phyloP scores from a whole-genome alignment of 2,329 filamentous ascomycete genomes.

The Paraphaeosphaeria minitans region DNA sequence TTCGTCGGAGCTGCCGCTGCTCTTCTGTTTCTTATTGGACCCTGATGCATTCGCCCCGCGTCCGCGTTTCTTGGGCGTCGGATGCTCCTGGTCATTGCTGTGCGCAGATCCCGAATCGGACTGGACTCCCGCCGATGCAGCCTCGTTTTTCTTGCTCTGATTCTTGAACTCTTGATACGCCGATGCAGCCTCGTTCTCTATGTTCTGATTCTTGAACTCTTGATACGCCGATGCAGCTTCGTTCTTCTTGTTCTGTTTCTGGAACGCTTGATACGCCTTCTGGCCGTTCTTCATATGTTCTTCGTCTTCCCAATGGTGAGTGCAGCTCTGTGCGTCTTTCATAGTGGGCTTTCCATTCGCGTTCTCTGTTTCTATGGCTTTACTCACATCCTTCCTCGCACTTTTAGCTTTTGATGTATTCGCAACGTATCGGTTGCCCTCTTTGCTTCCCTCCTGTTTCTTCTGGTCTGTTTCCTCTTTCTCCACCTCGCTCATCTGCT shows the following conservation, averaged over 20 bases:
- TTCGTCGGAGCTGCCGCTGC: slow-evolving; percentile 26
- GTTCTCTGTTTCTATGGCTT: slow-evolving; percentile 24
- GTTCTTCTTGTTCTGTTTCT: slow-evolving; percentile 22
- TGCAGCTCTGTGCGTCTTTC: slow-evolving; percentile 35
- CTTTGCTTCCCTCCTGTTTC: slow-evolving; percentile 51
- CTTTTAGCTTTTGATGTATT: slow-evolving; percentile 52
- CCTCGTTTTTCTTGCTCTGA: slow-evolving; percentile 17
- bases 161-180: slow-evolving; percentile 38
- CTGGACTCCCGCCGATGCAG: slow-evolving; percentile 12
- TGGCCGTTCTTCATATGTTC: slow-evolving; percentile 32
- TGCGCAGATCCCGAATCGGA: slow-evolving; percentile 12
- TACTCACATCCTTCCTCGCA: slow-evolving; percentile 46
- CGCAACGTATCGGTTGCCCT: slow-evolving; percentile 52
- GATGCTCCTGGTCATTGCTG: slow-evolving; percentile 13
- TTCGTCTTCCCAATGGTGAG: slow-evolving; percentile 39
- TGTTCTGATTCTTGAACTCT: slow-evolving; percentile 33
- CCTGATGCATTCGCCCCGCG: slow-evolving; percentile 31
- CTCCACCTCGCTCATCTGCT: slow-evolving; percentile 53
- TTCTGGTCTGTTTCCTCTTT: slow-evolving; percentile 54
- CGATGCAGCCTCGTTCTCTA: too few relatives aligned
- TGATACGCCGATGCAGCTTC: too few relatives aligned
- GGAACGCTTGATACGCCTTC: slow-evolving; percentile 35
- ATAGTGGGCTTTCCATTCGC: slow-evolving; percentile 19
- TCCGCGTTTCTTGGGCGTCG: slow-evolving; percentile 27
- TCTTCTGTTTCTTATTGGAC: slow-evolving; percentile 47